Base-by-base conservation (phyloP, 352 stramenopile genomes). In the Pythium sp. region DNA sequence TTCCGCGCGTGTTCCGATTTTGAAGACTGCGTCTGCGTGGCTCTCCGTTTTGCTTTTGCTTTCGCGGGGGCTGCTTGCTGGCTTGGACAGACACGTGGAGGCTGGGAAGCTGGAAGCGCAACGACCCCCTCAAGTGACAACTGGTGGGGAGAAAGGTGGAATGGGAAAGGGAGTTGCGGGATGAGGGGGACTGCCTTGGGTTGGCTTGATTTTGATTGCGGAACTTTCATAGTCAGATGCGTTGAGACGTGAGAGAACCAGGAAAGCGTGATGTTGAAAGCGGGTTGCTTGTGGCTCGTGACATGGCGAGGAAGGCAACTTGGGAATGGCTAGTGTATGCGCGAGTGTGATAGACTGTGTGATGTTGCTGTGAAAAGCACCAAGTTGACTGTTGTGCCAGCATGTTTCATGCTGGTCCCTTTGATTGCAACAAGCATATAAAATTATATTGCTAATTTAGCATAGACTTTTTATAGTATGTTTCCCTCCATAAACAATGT, bases 71-170 rank as follows among this genome's bases (percentile, higher is more conserved):
- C 55, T 60, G 14, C 26, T 32, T 32, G 32, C 20, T 9, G 32
- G n/a, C 22, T 54, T 9, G 38, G 30, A 36, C 38, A 63, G 64
- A 47, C 64, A 69, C 64, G 64, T 69, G 64, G 64, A 69, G 56
- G 32, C 30, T 51, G 43, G 43, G 14, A 49, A 49, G 43, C 43
- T 51, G 43, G 43, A 51, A 24, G 43, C 28, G 43, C 55, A 64
- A 57, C 47, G 36, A 64, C 22, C 28, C 61, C 61, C 46, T 66
- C 9, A 66, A 66, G 14, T 5, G 32, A 30, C 41, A 66, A 66
- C 61, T 57, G 18, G 18, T 3, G 43, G 7, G 7, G 43, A 51
- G 43, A 51, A 51, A 28, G 18, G 1, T 14, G 3, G 2, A 22
- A 24, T 54, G 22, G n/a, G 26, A 43, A 46, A 20, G 5, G 12